Conservation (phyloP, 176 grass and related monocot genomes). For the Oryza rufipogon region DNA sequence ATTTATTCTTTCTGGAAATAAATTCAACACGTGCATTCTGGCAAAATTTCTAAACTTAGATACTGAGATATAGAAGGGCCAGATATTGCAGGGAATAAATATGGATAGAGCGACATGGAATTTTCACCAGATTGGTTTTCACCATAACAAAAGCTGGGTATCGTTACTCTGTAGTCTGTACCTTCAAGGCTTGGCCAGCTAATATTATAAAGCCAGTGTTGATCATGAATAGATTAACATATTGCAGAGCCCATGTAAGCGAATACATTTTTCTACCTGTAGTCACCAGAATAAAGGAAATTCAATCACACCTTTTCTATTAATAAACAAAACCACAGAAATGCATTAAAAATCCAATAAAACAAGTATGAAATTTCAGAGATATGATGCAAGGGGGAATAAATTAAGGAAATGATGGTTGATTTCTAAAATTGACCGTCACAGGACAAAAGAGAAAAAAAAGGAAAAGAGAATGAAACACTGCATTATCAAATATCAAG, state of each 20-base stretch:
- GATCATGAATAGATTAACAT: constrained; percentile 99
- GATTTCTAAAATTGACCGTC: neutral
- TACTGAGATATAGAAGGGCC: neutral
- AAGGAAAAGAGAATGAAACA: neutral
- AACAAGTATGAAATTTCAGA: neutral
- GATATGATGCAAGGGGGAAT: neutral
- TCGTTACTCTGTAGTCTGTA: constrained; percentile 31
- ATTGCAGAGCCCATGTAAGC: constrained; percentile 95
- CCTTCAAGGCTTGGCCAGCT: constrained; percentile 95
- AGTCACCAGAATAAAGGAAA: constrained; percentile 27
- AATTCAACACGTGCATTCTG: constrained; percentile 7
- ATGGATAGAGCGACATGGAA: neutral
- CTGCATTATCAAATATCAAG: neutral
- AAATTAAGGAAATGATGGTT: neutral
- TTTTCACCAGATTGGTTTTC: neutral
- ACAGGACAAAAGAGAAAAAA: neutral
- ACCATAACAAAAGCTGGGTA: constrained; percentile 5
- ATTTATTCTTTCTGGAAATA: constrained; percentile 6
- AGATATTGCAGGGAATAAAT: neutral
- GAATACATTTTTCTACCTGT: constrained; percentile 85
- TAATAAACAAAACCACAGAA: neutral
- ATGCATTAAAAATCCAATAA: neutral
- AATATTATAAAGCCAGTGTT: constrained; percentile 96
- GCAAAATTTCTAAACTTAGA: constrained; percentile 3
- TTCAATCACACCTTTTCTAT: neutral